Evolutionary conservation across 2,329 filamentous ascomycete genomes (phyloP).

Genomic region (Stagonosporopsis chrysanthemi): DNA sequence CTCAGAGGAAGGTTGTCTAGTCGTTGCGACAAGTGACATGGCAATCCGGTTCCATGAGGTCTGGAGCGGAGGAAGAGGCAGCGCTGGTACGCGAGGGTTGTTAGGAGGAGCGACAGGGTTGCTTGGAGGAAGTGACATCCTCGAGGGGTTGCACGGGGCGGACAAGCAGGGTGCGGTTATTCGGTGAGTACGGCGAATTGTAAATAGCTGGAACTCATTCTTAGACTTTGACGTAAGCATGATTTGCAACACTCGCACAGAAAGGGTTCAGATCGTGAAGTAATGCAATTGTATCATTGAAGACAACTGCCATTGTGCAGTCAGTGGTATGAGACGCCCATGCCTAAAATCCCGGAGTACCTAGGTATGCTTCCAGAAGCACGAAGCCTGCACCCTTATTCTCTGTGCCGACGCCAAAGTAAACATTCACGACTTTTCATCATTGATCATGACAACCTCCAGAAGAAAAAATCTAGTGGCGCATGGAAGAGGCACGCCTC

Average conservation of each 20-base stretch:
- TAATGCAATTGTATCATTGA: slow-evolving; percentile 49
- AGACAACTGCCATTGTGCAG: slow-evolving; percentile 47
- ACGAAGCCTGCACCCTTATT: slow-evolving; percentile 41
- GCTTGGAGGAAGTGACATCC: slow-evolving; percentile 82
- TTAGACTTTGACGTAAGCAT: background rate
- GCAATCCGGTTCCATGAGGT: slow-evolving; percentile 96
- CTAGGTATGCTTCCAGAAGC: slow-evolving; percentile 39
- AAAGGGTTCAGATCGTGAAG: slow-evolving; percentile 31
- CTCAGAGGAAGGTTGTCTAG: slow-evolving; percentile 79
- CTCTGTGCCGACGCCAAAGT: slow-evolving; percentile 49
- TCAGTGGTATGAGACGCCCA: slow-evolving; percentile 46
- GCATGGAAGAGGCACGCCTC: slow-evolving; percentile 86
- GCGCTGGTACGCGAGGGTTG: slow-evolving; percentile 62
- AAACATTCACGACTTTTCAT: slow-evolving; percentile 46
- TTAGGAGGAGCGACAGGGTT: slow-evolving; percentile 51
- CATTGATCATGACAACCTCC: slow-evolving; percentile 37
- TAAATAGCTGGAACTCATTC: background rate
- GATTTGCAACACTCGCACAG: background rate
- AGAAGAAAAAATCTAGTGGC: slow-evolving; percentile 40
- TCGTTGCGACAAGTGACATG: slow-evolving; percentile 90
- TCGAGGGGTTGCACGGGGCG: slow-evolving; percentile 82
- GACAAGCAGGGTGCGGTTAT: slow-evolving; percentile 67
- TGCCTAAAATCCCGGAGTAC: slow-evolving; percentile 44
- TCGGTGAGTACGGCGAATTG: slow-evolving; percentile 38
- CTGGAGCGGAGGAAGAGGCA: slow-evolving; percentile 68